Conservation (phyloP, 345 rosid species). For the Orychophragmus violaceus region DNA sequence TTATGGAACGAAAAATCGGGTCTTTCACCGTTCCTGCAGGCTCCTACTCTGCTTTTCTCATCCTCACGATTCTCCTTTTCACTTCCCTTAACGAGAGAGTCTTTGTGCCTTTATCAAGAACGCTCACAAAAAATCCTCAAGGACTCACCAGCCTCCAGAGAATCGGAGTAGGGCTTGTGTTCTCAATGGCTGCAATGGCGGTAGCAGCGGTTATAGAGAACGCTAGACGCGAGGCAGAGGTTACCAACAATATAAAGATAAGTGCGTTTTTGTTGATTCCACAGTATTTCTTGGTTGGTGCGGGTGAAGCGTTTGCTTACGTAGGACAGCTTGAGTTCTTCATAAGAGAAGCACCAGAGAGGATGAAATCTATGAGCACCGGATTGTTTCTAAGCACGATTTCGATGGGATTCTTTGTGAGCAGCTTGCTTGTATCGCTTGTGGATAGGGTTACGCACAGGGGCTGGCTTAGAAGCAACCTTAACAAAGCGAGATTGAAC, state of each 20-base stretch:
- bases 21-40: slow-evolving; percentile 59
- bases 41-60: slow-evolving; percentile 57
- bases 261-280: slow-evolving; percentile 78
- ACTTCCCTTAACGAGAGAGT: slow-evolving; percentile 76
- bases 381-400: slow-evolving; percentile 70
- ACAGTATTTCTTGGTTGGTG: slow-evolving; percentile 73
- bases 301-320: slow-evolving; percentile 86
- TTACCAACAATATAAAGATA: slow-evolving; percentile 16
- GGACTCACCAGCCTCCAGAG: slow-evolving; percentile 84
- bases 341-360: slow-evolving; percentile 75
- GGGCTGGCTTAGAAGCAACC: slow-evolving; percentile 65
- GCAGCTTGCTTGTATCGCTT: slow-evolving; percentile 67
- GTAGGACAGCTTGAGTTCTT: slow-evolving; percentile 92
- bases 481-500: slow-evolving; percentile 50
- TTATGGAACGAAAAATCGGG: slow-evolving; percentile 61
- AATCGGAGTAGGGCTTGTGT: slow-evolving; percentile 63
- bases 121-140: slow-evolving; percentile 45
- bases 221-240: slow-evolving; percentile 39
- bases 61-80: slow-evolving; percentile 68
- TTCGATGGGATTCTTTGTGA: slow-evolving; percentile 86
- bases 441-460: slow-evolving; percentile 52
- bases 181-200: slow-evolving; percentile 53
- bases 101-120: slow-evolving; percentile 57
- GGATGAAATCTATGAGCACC: slow-evolving; percentile 94
- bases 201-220: slow-evolving; percentile 56